A percentile compares a stretch with the other conserved stretches of the same genome.
These are phyloP conservation scores for Favolaschia claudopus DNA, from an alignment of 768 basidiomycete genomes.

Conservation along the genomic window DNA sequence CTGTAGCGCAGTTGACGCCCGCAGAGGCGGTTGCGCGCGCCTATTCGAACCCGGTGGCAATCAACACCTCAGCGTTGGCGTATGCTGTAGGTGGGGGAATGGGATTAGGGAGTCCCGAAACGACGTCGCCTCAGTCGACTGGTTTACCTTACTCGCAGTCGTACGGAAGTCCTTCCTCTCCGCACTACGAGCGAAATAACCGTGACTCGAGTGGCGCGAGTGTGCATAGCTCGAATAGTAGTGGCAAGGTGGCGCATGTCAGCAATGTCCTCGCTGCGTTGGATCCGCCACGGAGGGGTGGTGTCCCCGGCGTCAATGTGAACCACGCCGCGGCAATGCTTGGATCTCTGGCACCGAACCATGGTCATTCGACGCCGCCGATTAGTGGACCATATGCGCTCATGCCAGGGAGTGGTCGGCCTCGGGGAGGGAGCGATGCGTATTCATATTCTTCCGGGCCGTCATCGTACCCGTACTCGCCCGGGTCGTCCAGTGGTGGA, in stretches of 20 bases:
- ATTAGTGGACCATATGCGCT: constrained; percentile 38
- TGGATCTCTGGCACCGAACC: not conserved
- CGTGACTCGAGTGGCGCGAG: constrained; percentile 13
- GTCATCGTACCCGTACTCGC: too few species aligned
- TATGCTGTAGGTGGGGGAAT: too few species aligned
- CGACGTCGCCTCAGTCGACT: too few species aligned
- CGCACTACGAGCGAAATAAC: constrained; percentile 18
- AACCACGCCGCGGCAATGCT: constrained; percentile 4
- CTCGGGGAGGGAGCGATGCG: constrained; percentile 36
- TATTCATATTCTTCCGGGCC: too few species aligned
- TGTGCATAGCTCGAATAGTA: constrained; percentile 10
- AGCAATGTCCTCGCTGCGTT: constrained; percentile 34
- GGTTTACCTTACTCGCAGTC: not conserved
- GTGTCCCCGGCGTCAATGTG: constrained; percentile 29
- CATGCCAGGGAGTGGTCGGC: constrained; percentile 30
- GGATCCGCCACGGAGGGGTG: constrained; percentile 32
- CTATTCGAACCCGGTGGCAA: constrained; percentile 1
- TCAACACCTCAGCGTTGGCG: constrained; percentile 1
- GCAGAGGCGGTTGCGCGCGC: constrained; percentile 13
- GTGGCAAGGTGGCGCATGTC: constrained; percentile 16
- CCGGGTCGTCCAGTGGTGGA: constrained; percentile 12
- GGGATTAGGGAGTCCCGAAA: too few species aligned
- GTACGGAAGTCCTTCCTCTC: not conserved
- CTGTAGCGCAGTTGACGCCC: constrained; percentile 3
- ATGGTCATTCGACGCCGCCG: not conserved